Percentiles rank a stretch among this genome's conserved stretches.
phyloP scores from a whole-genome alignment of 2,329 filamentous ascomycete species.

The Didymella pinodella region DNA sequence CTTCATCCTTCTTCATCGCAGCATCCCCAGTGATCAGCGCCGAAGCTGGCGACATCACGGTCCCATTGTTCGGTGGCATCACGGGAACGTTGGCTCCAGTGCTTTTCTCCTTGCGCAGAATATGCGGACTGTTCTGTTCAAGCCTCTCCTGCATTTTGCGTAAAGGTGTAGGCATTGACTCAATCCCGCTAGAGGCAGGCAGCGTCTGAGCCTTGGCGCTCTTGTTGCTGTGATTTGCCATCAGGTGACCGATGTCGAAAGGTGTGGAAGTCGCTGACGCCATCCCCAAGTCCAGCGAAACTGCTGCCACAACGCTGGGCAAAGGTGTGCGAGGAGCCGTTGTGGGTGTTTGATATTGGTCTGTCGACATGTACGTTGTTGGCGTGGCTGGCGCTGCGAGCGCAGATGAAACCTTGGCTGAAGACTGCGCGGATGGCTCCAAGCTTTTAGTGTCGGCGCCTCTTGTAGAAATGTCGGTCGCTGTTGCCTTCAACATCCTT shows the following conservation, averaged over 20 bases:
- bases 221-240: slow-evolving; percentile 20
- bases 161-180: slow-evolving; percentile 28
- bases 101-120: background rate
- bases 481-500: background rate
- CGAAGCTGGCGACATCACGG: background rate
- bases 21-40: background rate
- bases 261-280: slow-evolving; percentile 1
- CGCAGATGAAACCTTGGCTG: background rate
- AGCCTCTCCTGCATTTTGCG: slow-evolving; percentile 27
- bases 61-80: background rate
- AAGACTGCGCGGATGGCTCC: background rate
- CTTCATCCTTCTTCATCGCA: background rate
- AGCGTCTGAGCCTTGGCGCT: slow-evolving; percentile 1
- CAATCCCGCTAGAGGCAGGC: background rate
- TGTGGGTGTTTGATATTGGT: background rate
- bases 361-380: background rate
- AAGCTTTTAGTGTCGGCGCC: background rate
- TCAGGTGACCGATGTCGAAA: slow-evolving; percentile 28
- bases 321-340: background rate
- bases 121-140: slow-evolving; percentile 12
- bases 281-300: background rate
- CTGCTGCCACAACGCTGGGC: background rate
- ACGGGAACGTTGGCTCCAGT: background rate
- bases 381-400: background rate
- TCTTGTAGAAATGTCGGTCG: background rate